phyloP scores from a whole-genome alignment of 1,139 yeast genomes.

The Ogataea hybrid region DNA sequence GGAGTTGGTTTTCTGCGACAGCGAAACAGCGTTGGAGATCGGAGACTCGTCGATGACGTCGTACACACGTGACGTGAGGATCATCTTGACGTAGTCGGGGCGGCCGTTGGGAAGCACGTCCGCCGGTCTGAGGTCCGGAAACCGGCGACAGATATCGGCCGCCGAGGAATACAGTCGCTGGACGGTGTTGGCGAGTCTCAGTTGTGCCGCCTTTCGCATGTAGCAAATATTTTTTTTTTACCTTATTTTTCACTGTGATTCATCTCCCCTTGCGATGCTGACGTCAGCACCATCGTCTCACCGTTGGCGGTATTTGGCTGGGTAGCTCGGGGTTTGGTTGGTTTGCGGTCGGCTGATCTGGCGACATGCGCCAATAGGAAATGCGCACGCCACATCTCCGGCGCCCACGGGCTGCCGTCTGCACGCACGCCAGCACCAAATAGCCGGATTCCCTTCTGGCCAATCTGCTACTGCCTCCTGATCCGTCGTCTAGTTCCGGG shows the following conservation, averaged over 20 bases:
- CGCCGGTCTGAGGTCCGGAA: conserved; percentile 48
- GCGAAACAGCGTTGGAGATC: conserved; percentile 67
- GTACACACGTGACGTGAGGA: conserved; percentile 87
- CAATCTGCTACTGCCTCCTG: background rate
- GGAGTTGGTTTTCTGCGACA: conserved; percentile 71
- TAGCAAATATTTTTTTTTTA: background rate
- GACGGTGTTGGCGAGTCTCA: background rate
- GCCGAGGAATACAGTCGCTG: conserved; percentile 4
- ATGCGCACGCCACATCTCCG: no score
- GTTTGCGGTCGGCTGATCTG: background rate
- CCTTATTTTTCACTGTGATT: background rate
- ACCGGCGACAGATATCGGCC: conserved; percentile 27
- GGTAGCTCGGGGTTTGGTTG: background rate
- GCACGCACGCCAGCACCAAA: background rate
- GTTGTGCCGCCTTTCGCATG: conserved; percentile 1
- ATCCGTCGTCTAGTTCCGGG: background rate
- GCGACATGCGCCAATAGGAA: no score
- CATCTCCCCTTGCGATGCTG: background rate
- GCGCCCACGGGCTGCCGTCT: background rate
- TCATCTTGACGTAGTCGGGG: conserved; percentile 92
- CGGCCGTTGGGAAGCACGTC: conserved; percentile 60
- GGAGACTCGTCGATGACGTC: conserved; percentile 95
- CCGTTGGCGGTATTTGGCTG: background rate
- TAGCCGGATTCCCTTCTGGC: background rate
- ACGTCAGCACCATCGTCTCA: background rate